Evolutionary conservation across 2,329 filamentous ascomycete genomes (phyloP).

Genomic region (Sarocladium oryzae): DNA sequence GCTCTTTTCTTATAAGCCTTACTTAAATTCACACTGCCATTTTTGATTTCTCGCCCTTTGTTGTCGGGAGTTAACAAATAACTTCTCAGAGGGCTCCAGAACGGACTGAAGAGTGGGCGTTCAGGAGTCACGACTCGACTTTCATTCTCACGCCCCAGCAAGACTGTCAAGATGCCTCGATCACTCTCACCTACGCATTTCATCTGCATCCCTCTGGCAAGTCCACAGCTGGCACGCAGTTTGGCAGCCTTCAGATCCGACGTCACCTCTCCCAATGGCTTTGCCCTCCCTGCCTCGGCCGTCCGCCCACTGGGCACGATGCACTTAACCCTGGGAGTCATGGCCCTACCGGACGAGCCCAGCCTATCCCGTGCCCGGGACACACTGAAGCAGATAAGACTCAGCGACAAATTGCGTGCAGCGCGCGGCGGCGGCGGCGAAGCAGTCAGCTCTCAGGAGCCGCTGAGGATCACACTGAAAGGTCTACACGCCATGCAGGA

Average conservation of each 20-base stretch:
- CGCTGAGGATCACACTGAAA: conserved; percentile 39
- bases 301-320: conserved; percentile 72
- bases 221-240: conserved; percentile 57
- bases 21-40: too few species aligned
- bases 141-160: too few species aligned
- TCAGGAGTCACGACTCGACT: too few species aligned
- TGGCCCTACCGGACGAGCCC: conserved; percentile 57
- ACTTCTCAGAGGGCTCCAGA: too few species aligned
- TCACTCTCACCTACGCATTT: conserved; percentile 61
- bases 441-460: conserved; percentile 10
- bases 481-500: conserved; percentile 58
- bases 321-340: conserved; percentile 81
- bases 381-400: conserved; percentile 31
- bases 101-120: too few species aligned
- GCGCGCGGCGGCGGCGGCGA: conserved; percentile 15
- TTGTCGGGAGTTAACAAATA: too few species aligned
- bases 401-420: conserved; percentile 31
- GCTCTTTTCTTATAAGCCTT: too few species aligned
- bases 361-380: conserved; percentile 34
- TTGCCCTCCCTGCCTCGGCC: conserved; percentile 56
- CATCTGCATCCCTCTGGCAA: conserved; percentile 65
- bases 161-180: conserved; percentile 28
- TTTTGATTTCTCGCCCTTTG: too few species aligned
- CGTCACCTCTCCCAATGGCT: conserved; percentile 38
- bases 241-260: conserved; percentile 56